Base-by-base conservation (phyloP, 495 filamentous ascomycete genomes). In the Pyronema domesticum region DNA sequence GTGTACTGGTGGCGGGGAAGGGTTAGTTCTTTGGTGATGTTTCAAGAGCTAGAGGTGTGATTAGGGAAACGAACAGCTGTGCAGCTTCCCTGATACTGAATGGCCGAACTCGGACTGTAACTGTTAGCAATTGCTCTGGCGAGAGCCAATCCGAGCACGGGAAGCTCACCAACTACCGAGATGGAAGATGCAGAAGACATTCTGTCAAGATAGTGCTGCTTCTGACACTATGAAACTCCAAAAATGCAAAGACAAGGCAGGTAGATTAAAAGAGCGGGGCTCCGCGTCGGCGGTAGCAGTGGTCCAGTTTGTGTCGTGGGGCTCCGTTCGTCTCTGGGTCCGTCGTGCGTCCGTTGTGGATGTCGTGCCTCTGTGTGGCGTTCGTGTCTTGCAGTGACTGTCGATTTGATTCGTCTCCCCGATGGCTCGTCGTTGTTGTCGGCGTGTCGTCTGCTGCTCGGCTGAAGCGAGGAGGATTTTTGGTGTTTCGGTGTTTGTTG, bases 101-200 rank as follows among this genome's bases (percentile, higher is more conserved):
- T 5, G 91, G 91, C 58, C 91, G 85, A 46, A 98, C 91, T 66
- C 91, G 80, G 57, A 98, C 88, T 74, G 71, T 48, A 70, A 71
- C 37, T 23, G 30, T 58, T 60, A 59, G 53, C 45, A 35, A 14
- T 49, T 40, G 48, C 10, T 11, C 9, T 17, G 11, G 37, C 30
- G 17, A 43, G 36, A 1, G 5, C 18, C 19, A 13, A 44, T 47
- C 8, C 45, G n/a, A 33, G 46, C 11, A 30, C 18, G 14, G 34
- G 7, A 15, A 43, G 44, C 71, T 30, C 69, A 77, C 75, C 73
- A 55, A 79, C 74, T 58, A 84, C 80, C 36, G 78, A 80, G 64
- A 95, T 86, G 36, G 78, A 85, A 50, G 77, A 81, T 14, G 18
- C 36, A 13, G 34, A 34, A 34, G 48, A 51, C 48, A 51, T 51